These are phyloP conservation scores for Nitzschia inconspicua DNA, from an alignment of 108 stramenopile species.

Conservation along the genomic window DNA sequence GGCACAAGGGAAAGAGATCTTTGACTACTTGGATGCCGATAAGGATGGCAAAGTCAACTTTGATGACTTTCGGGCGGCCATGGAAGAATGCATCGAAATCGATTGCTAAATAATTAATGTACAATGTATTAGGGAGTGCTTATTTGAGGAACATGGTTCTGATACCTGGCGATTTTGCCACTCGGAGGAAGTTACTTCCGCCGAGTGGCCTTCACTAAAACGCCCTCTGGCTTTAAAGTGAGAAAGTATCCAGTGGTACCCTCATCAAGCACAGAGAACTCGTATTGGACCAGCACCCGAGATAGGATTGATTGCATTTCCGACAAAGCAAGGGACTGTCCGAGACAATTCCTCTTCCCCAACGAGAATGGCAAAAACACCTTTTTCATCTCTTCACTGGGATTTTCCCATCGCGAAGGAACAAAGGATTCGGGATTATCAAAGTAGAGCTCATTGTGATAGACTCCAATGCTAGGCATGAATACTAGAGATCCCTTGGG, in stretches of 20 bases:
- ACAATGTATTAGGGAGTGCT: too few species aligned
- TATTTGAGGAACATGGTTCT: too few species aligned
- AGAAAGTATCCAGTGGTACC: not conserved
- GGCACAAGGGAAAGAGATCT: slow-evolving; percentile 79
- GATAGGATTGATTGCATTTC: slow-evolving; percentile 5
- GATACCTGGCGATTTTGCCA: too few species aligned
- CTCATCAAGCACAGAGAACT: not conserved
- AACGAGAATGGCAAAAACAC: slow-evolving; percentile 16
- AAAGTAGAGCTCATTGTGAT: not conserved
- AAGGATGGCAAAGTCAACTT: slow-evolving; percentile 85
- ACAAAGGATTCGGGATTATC: not conserved
- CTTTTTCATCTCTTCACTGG: not conserved
- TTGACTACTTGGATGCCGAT: slow-evolving; percentile 70
- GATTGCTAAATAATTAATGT: not conserved
- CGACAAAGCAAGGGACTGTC: slow-evolving; percentile 11
- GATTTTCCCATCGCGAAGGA: slow-evolving; percentile 9
- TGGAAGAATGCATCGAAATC: slow-evolving; percentile 35
- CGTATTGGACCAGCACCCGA: not conserved
- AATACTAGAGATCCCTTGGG: slow-evolving; percentile 5
- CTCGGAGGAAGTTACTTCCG: too few species aligned
- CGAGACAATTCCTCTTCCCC: slow-evolving; percentile 17
- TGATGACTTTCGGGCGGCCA: slow-evolving; percentile 59
- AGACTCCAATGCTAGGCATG: not conserved
- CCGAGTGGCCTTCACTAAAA: too few species aligned
- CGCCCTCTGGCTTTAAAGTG: not conserved